Base-by-base conservation (phyloP, 371 early-diverging fungal genomes). In the Amoeboaphelidium occidentale region DNA sequence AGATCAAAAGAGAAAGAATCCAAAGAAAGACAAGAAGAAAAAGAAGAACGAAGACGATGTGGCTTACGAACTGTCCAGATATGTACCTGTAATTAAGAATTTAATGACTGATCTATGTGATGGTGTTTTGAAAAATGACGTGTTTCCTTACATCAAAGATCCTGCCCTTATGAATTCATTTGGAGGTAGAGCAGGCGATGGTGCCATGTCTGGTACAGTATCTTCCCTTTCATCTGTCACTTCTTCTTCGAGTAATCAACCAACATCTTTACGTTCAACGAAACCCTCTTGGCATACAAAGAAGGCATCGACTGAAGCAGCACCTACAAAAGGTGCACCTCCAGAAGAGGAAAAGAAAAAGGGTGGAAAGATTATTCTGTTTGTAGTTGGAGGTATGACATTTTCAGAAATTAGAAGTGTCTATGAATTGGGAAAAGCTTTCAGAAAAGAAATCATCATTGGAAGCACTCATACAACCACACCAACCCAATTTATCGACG, bases 321-420 rank as follows among this genome's bases (percentile, higher is more conserved):
- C 60, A 25, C 49, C 47, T 49, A 49, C 51, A 54, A 46, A 53
- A 20, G 56, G 53, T 12, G 54, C 48, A n/a, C 46, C 44, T 1
- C 51, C 46, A 14, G 55, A 55, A 13, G 76, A 13, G 47, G 61
- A 60, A 26, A 42, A 50, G 4, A 46, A 56, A 22, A 42, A 45
- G 27, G 50, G 53, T 45, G 63, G 63, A 2, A 41, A 60, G 27
- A 46, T 79, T n/a, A 68, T 81, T 42, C 64, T 93, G 4, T 97
- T 90, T 56, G 68, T 88, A 43, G 76, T 84, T 13, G 94, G 97
- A 23, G 97, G 94, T 14, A 63, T 86, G 46, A 87, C 96, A 3
- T 80, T 79, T 43, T 80, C 87, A 14, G 97, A 94, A 59, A 75
- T 90, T 47, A 73, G 93, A 25, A 59, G 80, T 2, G 70, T 74